A percentile compares a stretch with the other conserved stretches of the same genome.
Conservation (phyloP, 768 basidiomycete species). For the Xanthoconium stramineum region DNA sequence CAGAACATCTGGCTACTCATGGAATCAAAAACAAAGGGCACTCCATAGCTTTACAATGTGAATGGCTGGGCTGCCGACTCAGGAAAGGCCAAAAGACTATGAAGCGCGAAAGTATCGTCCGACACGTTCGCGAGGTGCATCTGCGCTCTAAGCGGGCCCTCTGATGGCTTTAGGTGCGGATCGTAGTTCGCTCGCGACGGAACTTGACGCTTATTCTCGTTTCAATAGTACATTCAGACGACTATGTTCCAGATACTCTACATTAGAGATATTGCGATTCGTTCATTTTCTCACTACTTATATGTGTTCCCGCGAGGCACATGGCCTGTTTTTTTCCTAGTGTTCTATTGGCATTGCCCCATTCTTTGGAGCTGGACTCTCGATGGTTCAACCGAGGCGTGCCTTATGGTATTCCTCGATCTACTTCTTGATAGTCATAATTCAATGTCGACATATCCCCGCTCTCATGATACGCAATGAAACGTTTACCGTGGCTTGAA, state of each 20-base stretch:
- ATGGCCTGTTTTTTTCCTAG: too few species aligned
- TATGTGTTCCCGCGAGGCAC: background rate
- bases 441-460: too few species aligned
- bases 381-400: too few species aligned
- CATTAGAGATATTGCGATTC: background rate
- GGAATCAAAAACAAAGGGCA: background rate
- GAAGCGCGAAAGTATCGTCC: slow-evolving; percentile 16
- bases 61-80: slow-evolving; percentile 9
- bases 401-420: too few species aligned
- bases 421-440: too few species aligned
- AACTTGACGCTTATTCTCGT: background rate
- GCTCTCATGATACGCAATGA: too few species aligned
- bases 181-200: background rate
- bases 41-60: background rate
- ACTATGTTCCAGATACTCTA: background rate
- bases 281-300: background rate
- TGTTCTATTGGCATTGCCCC: too few species aligned
- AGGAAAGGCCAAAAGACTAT: background rate
- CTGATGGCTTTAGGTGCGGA: background rate
- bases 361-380: too few species aligned
- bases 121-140: slow-evolving; percentile 17
- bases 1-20: slow-evolving; percentile 14
- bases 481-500: too few species aligned
- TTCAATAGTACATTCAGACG: background rate
- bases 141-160: slow-evolving; percentile 6